A percentile compares a stretch with the other conserved stretches of the same genome.
These are phyloP conservation scores for Dictyophora rubrovolvata DNA, from an alignment of 768 basidiomycete species.

Conservation along the genomic window DNA sequence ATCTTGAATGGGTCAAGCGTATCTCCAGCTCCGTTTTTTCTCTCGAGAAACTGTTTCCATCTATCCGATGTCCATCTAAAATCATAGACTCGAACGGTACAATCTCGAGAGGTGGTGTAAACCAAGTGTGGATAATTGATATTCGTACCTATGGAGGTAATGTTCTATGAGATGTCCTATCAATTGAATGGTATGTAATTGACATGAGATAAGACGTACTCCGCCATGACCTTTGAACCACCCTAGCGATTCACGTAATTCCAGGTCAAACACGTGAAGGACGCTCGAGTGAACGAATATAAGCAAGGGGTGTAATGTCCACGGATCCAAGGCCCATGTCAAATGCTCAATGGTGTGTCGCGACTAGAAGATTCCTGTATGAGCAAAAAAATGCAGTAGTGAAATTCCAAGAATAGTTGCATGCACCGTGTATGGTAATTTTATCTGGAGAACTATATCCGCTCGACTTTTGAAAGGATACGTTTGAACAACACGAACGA, in stretches of 20 bases:
- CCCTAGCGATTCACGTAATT: constrained; percentile 30
- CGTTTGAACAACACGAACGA: constrained; percentile 17
- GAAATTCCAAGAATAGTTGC: constrained; percentile 16
- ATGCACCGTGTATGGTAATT: constrained; percentile 15
- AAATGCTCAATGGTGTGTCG: constrained; percentile 18
- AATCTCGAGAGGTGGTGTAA: constrained; percentile 66
- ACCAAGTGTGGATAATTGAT: constrained; percentile 47
- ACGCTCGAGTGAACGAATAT: constrained; percentile 45
- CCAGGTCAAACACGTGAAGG: constrained; percentile 45
- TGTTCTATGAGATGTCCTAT: constrained; percentile 27
- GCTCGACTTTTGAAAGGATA: constrained; percentile 5
- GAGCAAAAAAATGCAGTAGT: constrained; percentile 18
- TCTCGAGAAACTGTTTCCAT: constrained; percentile 17
- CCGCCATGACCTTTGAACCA: constrained; percentile 63
- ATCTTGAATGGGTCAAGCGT: constrained; percentile 56
- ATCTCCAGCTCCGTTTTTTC: constrained; percentile 30
- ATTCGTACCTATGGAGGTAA: constrained; percentile 62
- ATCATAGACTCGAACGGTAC: constrained; percentile 61
- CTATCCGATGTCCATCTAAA: constrained; percentile 22
- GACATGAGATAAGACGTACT: constrained; percentile 29
- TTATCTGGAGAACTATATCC: not conserved
- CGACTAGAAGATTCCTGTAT: constrained; percentile 51
- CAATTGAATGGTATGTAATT: not conserved
- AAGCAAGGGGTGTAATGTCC: constrained; percentile 42
- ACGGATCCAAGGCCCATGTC: constrained; percentile 10